These are phyloP conservation scores for Fusarium sp. DNA, from an alignment of 2,329 filamentous ascomycete genomes.

Conservation along the genomic window DNA sequence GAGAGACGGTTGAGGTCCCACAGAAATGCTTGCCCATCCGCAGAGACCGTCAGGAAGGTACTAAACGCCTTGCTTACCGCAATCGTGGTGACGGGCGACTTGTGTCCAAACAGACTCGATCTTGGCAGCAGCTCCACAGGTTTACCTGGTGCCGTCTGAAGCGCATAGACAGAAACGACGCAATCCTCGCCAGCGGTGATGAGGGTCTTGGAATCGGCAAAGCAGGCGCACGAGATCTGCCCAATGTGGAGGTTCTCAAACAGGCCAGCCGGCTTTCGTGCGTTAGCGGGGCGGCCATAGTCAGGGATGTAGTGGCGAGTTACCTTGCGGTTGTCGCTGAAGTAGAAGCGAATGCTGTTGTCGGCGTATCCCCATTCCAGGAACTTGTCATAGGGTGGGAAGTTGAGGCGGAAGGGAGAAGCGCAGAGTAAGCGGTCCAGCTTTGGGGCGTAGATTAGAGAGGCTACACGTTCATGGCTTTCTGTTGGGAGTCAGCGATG, in stretches of 20 bases:
- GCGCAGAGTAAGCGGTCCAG: conserved; percentile 86
- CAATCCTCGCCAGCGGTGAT: conserved; percentile 95
- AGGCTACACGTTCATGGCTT: conserved; percentile 83
- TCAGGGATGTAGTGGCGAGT: conserved; percentile 13
- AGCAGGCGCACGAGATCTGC: conserved; percentile 84
- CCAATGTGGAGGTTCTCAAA: conserved; percentile 96
- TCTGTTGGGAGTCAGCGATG: conserved; percentile 50
- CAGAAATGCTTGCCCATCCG: conserved; percentile 84
- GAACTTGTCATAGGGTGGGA: conserved; percentile 92
- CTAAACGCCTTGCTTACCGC: conserved; percentile 90
- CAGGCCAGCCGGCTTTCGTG: conserved; percentile 74
- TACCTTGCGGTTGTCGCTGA: conserved; percentile 82
- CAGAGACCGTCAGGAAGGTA: conserved; percentile 84
- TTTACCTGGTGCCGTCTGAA: conserved; percentile 73
- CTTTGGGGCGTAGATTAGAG: conserved; percentile 81
- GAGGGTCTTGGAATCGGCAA: conserved; percentile 90
- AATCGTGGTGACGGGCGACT: conserved; percentile 82
- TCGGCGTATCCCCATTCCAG: conserved; percentile 97
- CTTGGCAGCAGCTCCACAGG: conserved; percentile 82
- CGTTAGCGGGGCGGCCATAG: conserved; percentile 43
- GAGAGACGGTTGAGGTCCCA: conserved; percentile 95
- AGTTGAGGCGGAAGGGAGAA: conserved; percentile 85
- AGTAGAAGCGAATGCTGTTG: conserved; percentile 91
- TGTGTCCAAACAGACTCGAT: conserved; percentile 90
- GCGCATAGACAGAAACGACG: conserved; percentile 85